phyloP scores from a whole-genome alignment of 2,329 filamentous ascomycete species.

The Aspergillus spinulosporus region DNA sequence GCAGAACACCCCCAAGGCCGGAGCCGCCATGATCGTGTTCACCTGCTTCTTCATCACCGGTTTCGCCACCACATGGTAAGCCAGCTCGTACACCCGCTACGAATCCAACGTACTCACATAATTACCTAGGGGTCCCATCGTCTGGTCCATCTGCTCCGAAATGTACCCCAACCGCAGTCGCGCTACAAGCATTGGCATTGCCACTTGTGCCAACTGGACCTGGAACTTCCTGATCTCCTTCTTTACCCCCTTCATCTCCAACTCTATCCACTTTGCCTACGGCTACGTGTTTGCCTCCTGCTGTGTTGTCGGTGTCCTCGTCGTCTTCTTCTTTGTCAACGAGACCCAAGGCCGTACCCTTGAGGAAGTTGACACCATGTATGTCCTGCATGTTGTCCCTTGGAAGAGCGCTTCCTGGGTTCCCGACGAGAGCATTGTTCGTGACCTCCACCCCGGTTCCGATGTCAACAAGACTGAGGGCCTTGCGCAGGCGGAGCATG shows the following conservation, averaged over 20 bases:
- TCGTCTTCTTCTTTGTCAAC: constrained; percentile 77
- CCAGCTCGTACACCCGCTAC: background rate
- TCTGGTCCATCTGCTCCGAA: constrained; percentile 49
- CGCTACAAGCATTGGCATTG: constrained; percentile 74
- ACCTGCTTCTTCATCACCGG: constrained; percentile 73
- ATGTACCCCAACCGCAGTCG: constrained; percentile 54
- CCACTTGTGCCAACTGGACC: constrained; percentile 74
- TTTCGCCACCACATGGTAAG: constrained; percentile 64
- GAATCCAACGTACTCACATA: no score
- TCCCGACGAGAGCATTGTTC: constrained; percentile 35
- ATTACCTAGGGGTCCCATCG: constrained; percentile 55
- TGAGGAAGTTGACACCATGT: constrained; percentile 80
- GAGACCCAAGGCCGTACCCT: constrained; percentile 72
- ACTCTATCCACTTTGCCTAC: constrained; percentile 70
- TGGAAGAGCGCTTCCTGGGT: constrained; percentile 60
- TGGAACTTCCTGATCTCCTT: constrained; percentile 77
- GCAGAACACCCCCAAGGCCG: constrained; percentile 50
- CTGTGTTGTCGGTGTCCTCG: constrained; percentile 62
- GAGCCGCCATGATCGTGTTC: constrained; percentile 69
- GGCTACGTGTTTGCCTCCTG: constrained; percentile 77
- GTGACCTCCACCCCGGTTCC: constrained; percentile 28
- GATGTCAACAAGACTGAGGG: background rate
- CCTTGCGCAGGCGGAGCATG: constrained; percentile 21
- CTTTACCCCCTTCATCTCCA: constrained; percentile 78
- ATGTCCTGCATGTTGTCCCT: constrained; percentile 64